Evolutionary conservation across 2,329 filamentous ascomycete genomes (phyloP), one percentile per base, ranked within the genome.

Genomic region (Pochonia chlamydosporia): DNA sequence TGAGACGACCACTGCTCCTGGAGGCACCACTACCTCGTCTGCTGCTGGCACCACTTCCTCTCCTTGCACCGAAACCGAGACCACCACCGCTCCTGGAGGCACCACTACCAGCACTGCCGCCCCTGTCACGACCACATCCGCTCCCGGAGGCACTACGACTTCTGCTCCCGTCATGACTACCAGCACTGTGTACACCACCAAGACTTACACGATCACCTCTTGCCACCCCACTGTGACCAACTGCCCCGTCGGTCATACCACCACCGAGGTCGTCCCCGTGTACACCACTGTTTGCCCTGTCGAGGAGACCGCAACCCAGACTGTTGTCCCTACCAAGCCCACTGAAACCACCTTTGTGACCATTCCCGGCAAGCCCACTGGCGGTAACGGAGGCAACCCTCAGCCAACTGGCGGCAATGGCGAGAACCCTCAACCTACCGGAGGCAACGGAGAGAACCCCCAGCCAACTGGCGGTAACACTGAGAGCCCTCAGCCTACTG

Each of bases 201-300:
- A 49, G 20, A 54, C 74, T 54, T 68, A 72, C 52, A 79, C 76
- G 56, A 67, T 79, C 63, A 79, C 73, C 56, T 33, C 49, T 36
- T 81, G 78, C 63, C 70, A 67, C 43, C 66, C 76, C 14, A 56
- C 59, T 11, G 59, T 66, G 14, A 59, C 59, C 25, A 53, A 65
- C 60, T 68, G 65, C 56, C 62, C 64, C 4, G 56, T 20, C 24
- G 49, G 49, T 13, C 24, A 44, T 13, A 35, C 46, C 35, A 42
- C 40, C 26, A 52, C 53, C 3, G 30, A 42, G 14, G 36, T 46
- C n/a, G 33, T 52, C 31, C 35, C 47, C 31, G 39, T 43, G 46
- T 44, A 47, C 16, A 43, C 44, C 37, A 47, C 31, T 14, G 21
- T 40, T 25, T 35, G 33, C 40, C 26, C 26, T 13, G 26, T 28